Conservation (phyloP, 1,284 basidiomycete genomes). For the Pulveroboletus sp. region DNA sequence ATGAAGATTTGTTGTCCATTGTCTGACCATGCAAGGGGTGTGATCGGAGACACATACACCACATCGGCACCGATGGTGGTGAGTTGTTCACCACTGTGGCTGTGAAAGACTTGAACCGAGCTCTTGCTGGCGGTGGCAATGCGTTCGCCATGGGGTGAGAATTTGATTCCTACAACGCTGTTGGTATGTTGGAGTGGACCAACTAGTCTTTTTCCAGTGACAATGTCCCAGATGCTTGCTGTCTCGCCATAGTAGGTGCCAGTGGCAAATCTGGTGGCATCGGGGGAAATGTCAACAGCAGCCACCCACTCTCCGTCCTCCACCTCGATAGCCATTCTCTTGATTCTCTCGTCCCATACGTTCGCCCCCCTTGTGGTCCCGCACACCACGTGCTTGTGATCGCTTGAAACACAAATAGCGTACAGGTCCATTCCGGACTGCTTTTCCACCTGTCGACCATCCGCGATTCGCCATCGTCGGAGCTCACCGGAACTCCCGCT, state of each 20-base stretch:
- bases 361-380: neutral
- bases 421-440: neutral
- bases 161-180: neutral
- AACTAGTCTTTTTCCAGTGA: neutral
- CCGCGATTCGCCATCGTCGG: too few species aligned
- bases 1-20: neutral
- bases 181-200: neutral
- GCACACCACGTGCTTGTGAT: neutral
- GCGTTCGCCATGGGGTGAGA: neutral
- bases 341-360: neutral
- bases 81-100: neutral
- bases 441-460: neutral
- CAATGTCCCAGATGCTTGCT: neutral
- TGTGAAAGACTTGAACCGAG: neutral
- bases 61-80: neutral
- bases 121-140: neutral
- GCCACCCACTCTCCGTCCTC: neutral
- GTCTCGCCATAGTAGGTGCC: fast-evolving
- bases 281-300: neutral
- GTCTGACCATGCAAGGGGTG: neutral
- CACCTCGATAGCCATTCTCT: neutral
- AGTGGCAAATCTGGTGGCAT: neutral
- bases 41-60: neutral
- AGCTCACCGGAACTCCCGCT: too few species aligned
- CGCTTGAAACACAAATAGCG: neutral